phyloP scores from a whole-genome alignment of 2,329 filamentous ascomycete species.

The Calonectria multiphialidica region DNA sequence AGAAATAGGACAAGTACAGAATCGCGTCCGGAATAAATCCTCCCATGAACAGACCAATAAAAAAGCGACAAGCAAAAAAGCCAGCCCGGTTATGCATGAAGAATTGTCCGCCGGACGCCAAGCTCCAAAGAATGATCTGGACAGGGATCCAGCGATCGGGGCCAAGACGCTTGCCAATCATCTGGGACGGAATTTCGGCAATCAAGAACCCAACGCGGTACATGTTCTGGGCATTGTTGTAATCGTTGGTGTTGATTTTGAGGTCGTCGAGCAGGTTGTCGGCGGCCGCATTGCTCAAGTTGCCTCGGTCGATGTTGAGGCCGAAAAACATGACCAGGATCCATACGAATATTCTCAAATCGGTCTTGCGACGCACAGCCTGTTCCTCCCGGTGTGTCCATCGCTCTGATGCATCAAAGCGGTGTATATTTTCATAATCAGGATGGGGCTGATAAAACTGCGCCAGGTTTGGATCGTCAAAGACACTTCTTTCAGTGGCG shows the following conservation, averaged over 20 bases:
- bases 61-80: conserved; percentile 25
- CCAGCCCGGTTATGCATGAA: conserved; percentile 21
- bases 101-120: conserved; percentile 6
- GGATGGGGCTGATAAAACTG: conserved; percentile 9
- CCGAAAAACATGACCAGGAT: conserved; percentile 66
- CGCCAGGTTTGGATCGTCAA: conserved; percentile 2
- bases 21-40: conserved; percentile 32
- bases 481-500: conserved; percentile 12
- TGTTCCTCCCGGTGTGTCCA: conserved; percentile 54
- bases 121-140: conserved; percentile 31
- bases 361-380: conserved; percentile 55
- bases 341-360: conserved; percentile 63
- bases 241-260: conserved; percentile 53
- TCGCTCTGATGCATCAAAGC: conserved; percentile 50
- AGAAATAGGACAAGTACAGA: conserved; percentile 44
- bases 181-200: conserved; percentile 72
- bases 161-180: conserved; percentile 66
- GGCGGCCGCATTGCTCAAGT: conserved; percentile 47
- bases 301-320: conserved; percentile 55
- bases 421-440: conserved; percentile 49
- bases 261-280: conserved; percentile 57
- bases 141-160: conserved; percentile 48
- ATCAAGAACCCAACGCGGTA: conserved; percentile 66
- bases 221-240: conserved; percentile 67
- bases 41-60: conserved; percentile 21